Base-by-base conservation (phyloP, 148 eudicot species). In the Chenopodium album region DNA sequence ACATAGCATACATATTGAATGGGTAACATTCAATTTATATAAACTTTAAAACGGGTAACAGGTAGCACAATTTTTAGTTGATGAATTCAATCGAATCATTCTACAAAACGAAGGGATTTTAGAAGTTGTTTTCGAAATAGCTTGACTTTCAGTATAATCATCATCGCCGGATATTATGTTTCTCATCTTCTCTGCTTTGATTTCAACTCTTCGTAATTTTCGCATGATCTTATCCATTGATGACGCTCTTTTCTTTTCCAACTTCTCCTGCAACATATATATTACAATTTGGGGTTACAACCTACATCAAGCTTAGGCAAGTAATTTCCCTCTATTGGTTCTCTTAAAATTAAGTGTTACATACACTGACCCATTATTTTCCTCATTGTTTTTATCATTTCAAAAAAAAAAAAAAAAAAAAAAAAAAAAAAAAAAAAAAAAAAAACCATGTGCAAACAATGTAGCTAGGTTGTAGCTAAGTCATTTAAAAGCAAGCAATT, bases 181-280 rank as follows among this genome's bases (percentile, higher is more conserved):
- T 81, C 97, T 92, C 98, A 88, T 90, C 77, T 87, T 92, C 63
- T 87, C 84, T 26, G 99, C 98, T 88, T 92, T 95, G 72, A 85
- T 74, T 80, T 93, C 91, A 3, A 92, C 90, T 68, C 56, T 85
- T 79, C 84, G 83, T 79, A 93, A 85, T 87, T 87, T 93, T 82
- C 90, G 87, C 81, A 62, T 74, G 62, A 95, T 93, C 85, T 84
- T 95, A 76, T 91, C 92, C 94, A 90, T 89, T 22, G 92, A 88
- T 20, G 90, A 76, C 9, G 89, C 85, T 81, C 92, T 88, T 84
- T 88, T 89, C 89, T 92, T 92, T 76, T 95, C 99, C 78, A 95
- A 74, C 82, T 94, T 90, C 94, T 92, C 88, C 99, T 95, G 87
- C 71, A 73, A 10, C 41, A 71, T 28, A 64, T 4, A 56, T 2